Percentiles rank a stretch among this genome's conserved stretches.
Evolutionary conservation across 2,329 filamentous ascomycete species (phyloP).

Genomic region (Diatrype stigma): DNA sequence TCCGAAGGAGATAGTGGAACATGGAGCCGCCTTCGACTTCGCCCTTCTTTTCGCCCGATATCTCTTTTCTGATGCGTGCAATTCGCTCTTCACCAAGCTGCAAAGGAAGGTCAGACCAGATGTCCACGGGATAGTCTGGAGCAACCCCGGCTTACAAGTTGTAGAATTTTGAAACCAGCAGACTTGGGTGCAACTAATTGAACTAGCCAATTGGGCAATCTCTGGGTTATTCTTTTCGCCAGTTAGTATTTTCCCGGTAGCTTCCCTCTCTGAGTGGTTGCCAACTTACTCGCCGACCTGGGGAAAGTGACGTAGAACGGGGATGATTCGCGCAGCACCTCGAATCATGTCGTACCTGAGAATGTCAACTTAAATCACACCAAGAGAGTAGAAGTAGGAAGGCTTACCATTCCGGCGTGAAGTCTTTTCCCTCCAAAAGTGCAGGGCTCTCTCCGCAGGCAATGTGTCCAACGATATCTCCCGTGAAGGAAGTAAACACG

Average conservation of each 20-base stretch:
- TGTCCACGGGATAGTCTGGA: no score
- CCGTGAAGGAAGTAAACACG: background rate
- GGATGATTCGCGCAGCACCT: background rate
- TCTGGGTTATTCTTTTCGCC: background rate
- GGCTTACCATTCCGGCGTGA: conserved; percentile 8
- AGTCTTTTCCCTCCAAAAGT: conserved; percentile 6
- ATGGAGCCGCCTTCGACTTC: conserved; percentile 5
- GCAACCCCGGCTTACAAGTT: background rate
- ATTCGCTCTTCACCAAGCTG: conserved; percentile 2
- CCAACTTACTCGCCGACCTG: background rate
- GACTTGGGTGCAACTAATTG: background rate
- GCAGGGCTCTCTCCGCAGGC: conserved; percentile 8
- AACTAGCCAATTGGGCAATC: background rate
- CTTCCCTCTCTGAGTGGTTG: no score
- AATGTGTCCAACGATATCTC: conserved; percentile 7
- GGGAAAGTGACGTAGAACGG: background rate
- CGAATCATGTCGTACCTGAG: conserved; percentile 1
- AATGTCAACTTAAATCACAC: background rate
- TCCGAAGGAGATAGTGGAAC: conserved; percentile 10
- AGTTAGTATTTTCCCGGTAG: background rate
- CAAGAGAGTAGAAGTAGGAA: background rate
- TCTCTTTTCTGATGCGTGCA: background rate
- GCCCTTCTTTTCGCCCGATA: background rate
- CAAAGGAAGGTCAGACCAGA: background rate
- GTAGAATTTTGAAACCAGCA: conserved; percentile 1